These are phyloP conservation scores for Aspergillus cristatus DNA, from an alignment of 495 filamentous ascomycete genomes.

Conservation along the genomic window DNA sequence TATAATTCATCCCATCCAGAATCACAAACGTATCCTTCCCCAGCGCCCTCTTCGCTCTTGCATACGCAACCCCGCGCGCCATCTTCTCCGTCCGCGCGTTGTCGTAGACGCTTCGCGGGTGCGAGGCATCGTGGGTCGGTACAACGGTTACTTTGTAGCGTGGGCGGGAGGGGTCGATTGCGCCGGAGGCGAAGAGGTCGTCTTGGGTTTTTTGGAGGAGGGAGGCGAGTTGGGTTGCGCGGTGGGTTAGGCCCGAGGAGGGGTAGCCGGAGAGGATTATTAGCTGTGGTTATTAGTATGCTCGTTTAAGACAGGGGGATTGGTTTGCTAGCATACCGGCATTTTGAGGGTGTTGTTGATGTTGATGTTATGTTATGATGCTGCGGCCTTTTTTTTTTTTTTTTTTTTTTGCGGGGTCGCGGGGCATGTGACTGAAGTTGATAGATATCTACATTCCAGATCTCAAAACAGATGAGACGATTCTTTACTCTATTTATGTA, in stretches of 20 bases:
- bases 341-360: slow-evolving; percentile 13
- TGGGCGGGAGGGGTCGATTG: slow-evolving; percentile 36
- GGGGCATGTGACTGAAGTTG: slow-evolving; percentile 2
- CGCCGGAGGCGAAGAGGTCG: slow-evolving; percentile 44
- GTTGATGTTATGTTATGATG: background rate
- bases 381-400: no score
- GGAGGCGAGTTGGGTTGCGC: slow-evolving; percentile 65
- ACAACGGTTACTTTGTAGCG: slow-evolving; percentile 50
- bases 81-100: slow-evolving; percentile 75
- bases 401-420: slow-evolving; percentile 5
- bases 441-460: background rate
- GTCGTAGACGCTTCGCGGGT: slow-evolving; percentile 40
- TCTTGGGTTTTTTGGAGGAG: slow-evolving; percentile 32
- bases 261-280: slow-evolving; percentile 90
- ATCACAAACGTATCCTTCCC: slow-evolving; percentile 76
- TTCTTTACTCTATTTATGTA: no score
- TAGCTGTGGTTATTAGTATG: slow-evolving; percentile 48
- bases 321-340: slow-evolving; percentile 25
- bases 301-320: no score
- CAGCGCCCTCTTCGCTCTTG: slow-evolving; percentile 75
- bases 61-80: slow-evolving; percentile 76
- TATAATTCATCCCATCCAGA: slow-evolving; percentile 88
- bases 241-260: slow-evolving; percentile 84
- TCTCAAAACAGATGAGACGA: background rate
- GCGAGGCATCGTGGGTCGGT: slow-evolving; percentile 39